Evolutionary conservation across 2,329 filamentous ascomycete species (phyloP), one percentile per base, ranked within the genome.

Genomic region (Colletotrichum sojae): DNA sequence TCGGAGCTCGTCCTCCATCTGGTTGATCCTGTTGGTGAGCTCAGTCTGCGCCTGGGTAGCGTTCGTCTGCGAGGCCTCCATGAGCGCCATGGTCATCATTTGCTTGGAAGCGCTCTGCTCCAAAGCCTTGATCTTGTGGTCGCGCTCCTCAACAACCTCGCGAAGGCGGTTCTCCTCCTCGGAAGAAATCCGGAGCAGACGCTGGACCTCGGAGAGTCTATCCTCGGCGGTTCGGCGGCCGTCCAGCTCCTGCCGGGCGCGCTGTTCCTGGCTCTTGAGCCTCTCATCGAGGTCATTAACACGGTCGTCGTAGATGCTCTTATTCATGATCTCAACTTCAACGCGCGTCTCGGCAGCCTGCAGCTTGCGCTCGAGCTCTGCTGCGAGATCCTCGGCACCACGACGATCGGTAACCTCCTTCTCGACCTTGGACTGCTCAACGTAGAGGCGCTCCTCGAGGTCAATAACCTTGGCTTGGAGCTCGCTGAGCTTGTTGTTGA

Each of bases 151-250:
- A 55, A 92, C 81, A 46, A 88, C 86, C 67, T 91, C 87, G 27
- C 90, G 86, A 5, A 95, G 86, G 62, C 91, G 87, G 71, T 87
- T 87, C 72, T 92, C 91, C 76, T 94, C 91, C 75, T 94, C 91
- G n/a, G 91, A 88, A 5, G 91, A 88, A 71, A 90, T 86, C 67
- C 89, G 88, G 27, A 94, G 84, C 22, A 91, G 85, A 63, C 90
- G 86, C 78, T 94, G 91, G n/a, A 90, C 85, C 76, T 95, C 92
- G 5, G 90, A 88, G 15, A 94, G 83, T 69, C 89, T 88, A 75
- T 95, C 92, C 77, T 95, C 92, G 1, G 91, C 90, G 40, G 89
- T 85, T 62, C 91, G 88, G 67, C 92, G 89, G 55, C 82, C 81
- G 52, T 86, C 83, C 68, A 91, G 81, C 74, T 95, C 91, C 60